These are phyloP conservation scores for Styphnolobium japonicum DNA, from an alignment of 306 rosid genomes.

Conservation along the genomic window DNA sequence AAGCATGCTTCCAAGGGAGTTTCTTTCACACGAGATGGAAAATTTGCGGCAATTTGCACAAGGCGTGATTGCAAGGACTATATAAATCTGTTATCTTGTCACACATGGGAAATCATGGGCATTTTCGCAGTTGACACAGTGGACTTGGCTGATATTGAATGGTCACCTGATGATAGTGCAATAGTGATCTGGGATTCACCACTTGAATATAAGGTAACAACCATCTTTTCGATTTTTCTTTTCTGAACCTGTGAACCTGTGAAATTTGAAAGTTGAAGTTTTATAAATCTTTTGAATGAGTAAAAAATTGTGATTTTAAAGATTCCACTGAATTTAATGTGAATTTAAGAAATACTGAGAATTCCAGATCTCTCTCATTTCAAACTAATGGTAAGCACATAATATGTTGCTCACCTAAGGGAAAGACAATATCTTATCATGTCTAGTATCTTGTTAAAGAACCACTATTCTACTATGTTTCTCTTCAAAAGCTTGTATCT, in stretches of 20 bases:
- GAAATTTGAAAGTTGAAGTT: neutral
- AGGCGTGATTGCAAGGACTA: constrained; percentile 96
- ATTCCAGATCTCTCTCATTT: neutral
- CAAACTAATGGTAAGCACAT: neutral
- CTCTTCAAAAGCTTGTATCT: too few species aligned
- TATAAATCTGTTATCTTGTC: constrained; percentile 82
- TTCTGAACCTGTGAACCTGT: neutral
- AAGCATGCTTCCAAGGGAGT: constrained; percentile 95
- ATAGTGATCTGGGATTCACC: constrained; percentile 96
- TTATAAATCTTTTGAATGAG: neutral
- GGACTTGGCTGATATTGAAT: constrained; percentile 88
- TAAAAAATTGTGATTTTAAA: neutral
- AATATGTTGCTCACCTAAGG: neutral
- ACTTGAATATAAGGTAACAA: constrained; percentile 85
- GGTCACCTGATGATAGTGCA: constrained; percentile 99
- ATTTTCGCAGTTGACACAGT: constrained; percentile 79
- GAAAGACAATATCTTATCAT: neutral
- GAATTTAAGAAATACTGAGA: neutral
- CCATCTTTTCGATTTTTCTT: constrained; percentile 8
- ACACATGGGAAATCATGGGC: constrained; percentile 96
- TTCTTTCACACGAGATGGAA: constrained; percentile 88
- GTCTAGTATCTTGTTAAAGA: too few species aligned
- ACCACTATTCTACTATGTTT: too few species aligned
- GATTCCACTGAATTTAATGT: neutral
- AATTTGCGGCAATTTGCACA: constrained; percentile 92